Conservation (phyloP, 164 flowering plant genomes). For the Sextonia rubra region DNA sequence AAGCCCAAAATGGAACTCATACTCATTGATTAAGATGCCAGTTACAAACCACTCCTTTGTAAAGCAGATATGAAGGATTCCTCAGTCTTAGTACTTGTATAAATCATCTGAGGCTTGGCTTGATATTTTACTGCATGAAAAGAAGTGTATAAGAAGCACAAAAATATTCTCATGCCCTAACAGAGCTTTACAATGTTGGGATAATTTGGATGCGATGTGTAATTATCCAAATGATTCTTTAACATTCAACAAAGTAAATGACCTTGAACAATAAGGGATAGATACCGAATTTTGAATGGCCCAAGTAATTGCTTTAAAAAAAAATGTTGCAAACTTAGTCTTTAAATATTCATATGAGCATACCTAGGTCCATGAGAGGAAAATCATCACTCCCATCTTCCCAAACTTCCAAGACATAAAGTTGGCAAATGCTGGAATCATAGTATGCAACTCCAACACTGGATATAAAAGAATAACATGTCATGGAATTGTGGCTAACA, state of each 20-base stretch:
- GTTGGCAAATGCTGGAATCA: constrained; percentile 70
- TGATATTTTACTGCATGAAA: constrained; percentile 70
- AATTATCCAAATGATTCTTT: no score
- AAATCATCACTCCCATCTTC: constrained; percentile 76
- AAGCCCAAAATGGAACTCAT: not conserved
- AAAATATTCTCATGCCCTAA: not conserved
- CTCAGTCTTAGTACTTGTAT: constrained; percentile 90
- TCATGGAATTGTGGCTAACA: not conserved
- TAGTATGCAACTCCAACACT: constrained; percentile 92
- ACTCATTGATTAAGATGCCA: constrained; percentile 1
- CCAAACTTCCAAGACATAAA: constrained; percentile 86
- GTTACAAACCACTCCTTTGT: constrained; percentile 63
- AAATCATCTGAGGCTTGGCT: constrained; percentile 72
- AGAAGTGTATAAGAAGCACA: not conserved
- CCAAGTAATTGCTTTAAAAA: not conserved
- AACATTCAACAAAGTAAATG: constrained; percentile 4
- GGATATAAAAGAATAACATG: constrained; percentile 12
- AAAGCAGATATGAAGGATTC: constrained; percentile 77
- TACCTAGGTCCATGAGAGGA: constrained; percentile 80
- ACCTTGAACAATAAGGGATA: not conserved
- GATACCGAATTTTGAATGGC: not conserved
- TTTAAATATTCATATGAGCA: not conserved
- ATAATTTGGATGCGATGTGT: no score
- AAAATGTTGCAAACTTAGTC: not conserved
- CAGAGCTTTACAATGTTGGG: not conserved